A percentile compares a stretch with the other conserved stretches of the same genome.
These are phyloP conservation scores for Rhynchospora breviuscula DNA, from an alignment of 176 grass and related monocot genomes.

Conservation along the genomic window DNA sequence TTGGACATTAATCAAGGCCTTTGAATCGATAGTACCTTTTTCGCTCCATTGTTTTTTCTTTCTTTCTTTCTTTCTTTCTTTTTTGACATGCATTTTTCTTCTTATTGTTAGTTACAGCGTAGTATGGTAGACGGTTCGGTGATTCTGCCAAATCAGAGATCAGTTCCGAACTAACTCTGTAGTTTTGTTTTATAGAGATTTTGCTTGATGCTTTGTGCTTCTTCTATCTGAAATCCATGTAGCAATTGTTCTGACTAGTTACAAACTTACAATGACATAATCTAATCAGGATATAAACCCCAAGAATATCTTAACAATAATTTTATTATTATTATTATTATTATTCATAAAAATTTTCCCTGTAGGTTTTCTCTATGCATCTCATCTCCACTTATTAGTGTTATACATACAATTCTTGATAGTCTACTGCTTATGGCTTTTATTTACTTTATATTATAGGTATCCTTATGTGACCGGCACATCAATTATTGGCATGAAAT, in stretches of 20 bases:
- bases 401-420: not conserved
- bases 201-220: not conserved
- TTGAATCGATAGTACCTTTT: not conserved
- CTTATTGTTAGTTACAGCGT: not conserved
- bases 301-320: not conserved
- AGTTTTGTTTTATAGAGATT: not conserved
- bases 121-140: slow-evolving; percentile 9
- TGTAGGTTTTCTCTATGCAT: not conserved
- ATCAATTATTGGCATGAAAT: slow-evolving; percentile 94
- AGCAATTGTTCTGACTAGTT: not conserved
- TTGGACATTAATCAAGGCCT: not conserved
- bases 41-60: not conserved
- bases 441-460: slow-evolving; percentile 45
- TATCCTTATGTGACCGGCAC: slow-evolving; percentile 96
- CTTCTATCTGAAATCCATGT: not conserved
- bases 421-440: not conserved
- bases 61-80: not conserved
- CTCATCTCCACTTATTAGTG: not conserved
- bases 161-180: slow-evolving; percentile 5
- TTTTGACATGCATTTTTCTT: slow-evolving; percentile 3
- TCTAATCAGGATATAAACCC: not conserved
- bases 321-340: not conserved
- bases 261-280: not conserved
- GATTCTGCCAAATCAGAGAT: slow-evolving; percentile 5
- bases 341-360: not conserved